Evolutionary conservation across 495 filamentous ascomycete genomes (phyloP), one percentile per base, ranked within the genome.

Genomic region (Aspergillus baeticus): DNA sequence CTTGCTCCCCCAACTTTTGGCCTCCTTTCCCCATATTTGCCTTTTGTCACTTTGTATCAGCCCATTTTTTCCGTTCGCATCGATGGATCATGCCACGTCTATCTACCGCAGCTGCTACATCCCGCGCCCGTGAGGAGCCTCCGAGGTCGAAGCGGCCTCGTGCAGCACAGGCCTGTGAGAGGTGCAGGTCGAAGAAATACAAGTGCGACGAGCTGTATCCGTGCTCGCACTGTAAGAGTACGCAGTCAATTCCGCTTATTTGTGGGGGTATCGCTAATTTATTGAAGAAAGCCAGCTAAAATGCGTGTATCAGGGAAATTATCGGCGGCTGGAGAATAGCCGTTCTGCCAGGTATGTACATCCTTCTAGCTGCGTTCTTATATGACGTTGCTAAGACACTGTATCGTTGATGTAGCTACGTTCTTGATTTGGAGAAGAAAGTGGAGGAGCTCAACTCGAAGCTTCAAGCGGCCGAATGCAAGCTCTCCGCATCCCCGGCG

Each of bases 201-300:
- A 76, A 76, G 61, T 76, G 73, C 61, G 70, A 76, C 39, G 73
- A 76, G 58, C 63, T 63, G 17, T 76, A 71, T 62, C 73, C 73
- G 3, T 74, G 71, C 49, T 61, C 67, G 8, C 69, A 74, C 47
- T 76, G 72, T 58, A 74, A 67, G 62, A 76, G 72, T 76, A 54
- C 26, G 26, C 26, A 23, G 54, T 59, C n/a, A 23, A 17, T 36
- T 11, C 10, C n/a, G n/a, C 4, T 23, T 1, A 21, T 26, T 4
- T 18, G 7, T 15, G 18, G 18, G 15, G 14, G 3, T 41, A 7
- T 18, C 4, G 18, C 49, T 58, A 49, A 43, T 10, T 52, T 15
- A 14, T 14, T 5, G 10, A 23, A 74, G 71, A 71, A 58, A 72
- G 65, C 48, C 44, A 62, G 14, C 29, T 71, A 14, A 49, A 61